Evolutionary conservation across 1,139 yeast genomes (phyloP).

Genomic region (Nadsonia commutata): DNA sequence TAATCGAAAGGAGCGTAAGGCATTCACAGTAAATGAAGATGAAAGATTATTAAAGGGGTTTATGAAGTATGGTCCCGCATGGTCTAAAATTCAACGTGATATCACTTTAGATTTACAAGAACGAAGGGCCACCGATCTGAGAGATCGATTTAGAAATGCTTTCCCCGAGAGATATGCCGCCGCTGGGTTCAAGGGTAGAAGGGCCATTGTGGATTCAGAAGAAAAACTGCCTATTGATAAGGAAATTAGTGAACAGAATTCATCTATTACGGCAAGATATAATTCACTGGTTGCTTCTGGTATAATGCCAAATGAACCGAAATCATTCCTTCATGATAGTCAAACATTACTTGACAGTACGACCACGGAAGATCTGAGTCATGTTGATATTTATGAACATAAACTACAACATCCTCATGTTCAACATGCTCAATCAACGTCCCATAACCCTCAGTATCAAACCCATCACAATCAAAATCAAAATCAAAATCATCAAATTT

Average conservation of each 20-base stretch:
- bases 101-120: constrained; percentile 23
- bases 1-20: constrained; percentile 29
- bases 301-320: neutral
- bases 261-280: neutral
- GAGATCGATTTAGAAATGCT: constrained; percentile 31
- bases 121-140: constrained; percentile 29
- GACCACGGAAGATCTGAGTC: neutral
- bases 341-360: neutral
- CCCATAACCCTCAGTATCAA: too few relatives aligned
- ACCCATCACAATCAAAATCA: too few relatives aligned
- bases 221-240: neutral
- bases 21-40: constrained; percentile 63
- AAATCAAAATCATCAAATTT: too few relatives aligned
- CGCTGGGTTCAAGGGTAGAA: constrained; percentile 29
- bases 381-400: neutral
- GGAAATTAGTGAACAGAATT: neutral
- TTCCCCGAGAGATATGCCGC: constrained; percentile 31
- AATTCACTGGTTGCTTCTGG: too few relatives aligned
- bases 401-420: neutral
- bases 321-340: neutral
- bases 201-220: neutral
- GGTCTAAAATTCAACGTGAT: constrained; percentile 63
- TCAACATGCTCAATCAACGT: too few relatives aligned
- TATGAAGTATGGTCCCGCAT: constrained; percentile 61
- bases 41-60: constrained; percentile 52